Evolutionary conservation across 106 monocot species (phyloP).

Genomic region (Narthecium ossifragum): DNA sequence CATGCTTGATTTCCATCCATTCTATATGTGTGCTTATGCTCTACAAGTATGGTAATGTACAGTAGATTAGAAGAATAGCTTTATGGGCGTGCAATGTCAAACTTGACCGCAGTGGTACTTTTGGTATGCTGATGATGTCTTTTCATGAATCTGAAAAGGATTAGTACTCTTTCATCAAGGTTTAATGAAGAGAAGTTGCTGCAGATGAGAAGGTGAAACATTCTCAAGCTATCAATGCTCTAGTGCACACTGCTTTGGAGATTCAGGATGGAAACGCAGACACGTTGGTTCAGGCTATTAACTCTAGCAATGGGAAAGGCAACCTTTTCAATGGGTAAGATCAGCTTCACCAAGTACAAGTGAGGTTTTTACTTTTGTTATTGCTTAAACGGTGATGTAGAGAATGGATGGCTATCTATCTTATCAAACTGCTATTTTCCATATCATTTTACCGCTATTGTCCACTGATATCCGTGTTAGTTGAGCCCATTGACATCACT

Average conservation of each 20-base stretch:
- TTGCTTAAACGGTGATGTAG: too few species aligned
- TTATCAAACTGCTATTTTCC: too few species aligned
- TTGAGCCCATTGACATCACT: too few species aligned
- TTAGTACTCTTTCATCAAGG: conserved; percentile 1
- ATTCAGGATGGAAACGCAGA: conserved; percentile 28
- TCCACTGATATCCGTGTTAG: too few species aligned
- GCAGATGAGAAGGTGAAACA: conserved; percentile 39
- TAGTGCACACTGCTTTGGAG: conserved; percentile 19
- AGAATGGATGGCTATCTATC: too few species aligned
- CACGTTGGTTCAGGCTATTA: conserved; percentile 15
- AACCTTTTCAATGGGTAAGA: conserved; percentile 46
- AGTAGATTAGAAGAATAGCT: too few species aligned
- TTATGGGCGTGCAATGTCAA: not conserved
- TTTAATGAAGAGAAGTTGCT: conserved; percentile 31
- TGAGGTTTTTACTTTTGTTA: too few species aligned
- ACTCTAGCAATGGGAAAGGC: conserved; percentile 12
- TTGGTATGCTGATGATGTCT: not conserved
- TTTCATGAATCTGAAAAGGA: conserved; percentile 7
- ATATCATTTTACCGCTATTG: too few species aligned
- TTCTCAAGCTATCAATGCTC: conserved; percentile 17
- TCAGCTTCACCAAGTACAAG: not conserved
- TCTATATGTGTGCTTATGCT: too few species aligned
- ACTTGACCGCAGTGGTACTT: not conserved
- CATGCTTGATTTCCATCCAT: too few species aligned
- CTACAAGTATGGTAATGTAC: too few species aligned